These are phyloP conservation scores for Penicillium sp. DNA, from an alignment of 2,329 filamentous ascomycete species.

Conservation along the genomic window DNA sequence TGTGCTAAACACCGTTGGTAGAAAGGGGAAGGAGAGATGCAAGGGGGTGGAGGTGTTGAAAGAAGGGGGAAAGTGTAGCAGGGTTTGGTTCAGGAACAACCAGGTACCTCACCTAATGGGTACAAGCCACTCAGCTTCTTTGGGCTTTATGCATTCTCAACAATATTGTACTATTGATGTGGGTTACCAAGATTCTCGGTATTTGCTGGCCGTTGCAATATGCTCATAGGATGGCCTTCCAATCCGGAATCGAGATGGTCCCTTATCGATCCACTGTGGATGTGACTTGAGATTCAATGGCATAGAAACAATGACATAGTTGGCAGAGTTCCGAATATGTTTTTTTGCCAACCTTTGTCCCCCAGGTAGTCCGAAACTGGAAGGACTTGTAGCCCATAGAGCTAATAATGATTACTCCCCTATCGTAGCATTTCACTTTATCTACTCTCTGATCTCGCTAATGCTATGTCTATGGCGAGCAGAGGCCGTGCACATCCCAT, in stretches of 20 bases:
- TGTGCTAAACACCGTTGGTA: not conserved
- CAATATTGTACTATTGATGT: not conserved
- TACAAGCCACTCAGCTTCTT: not conserved
- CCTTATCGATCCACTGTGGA: not conserved
- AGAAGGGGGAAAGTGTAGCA: not conserved
- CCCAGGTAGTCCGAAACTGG: too few species aligned
- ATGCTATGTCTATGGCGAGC: not conserved
- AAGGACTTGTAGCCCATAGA: not conserved
- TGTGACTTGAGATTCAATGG: not conserved
- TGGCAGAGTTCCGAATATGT: not conserved
- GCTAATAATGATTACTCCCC: not conserved
- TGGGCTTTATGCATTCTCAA: not conserved
- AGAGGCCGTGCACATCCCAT: not conserved
- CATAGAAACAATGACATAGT: not conserved
- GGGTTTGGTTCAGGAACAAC: not conserved
- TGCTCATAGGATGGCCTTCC: not conserved
- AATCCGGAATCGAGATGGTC: not conserved
- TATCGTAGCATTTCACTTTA: conserved; percentile 1
- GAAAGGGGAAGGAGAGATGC: not conserved
- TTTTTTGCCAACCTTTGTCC: not conserved
- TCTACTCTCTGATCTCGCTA: not conserved
- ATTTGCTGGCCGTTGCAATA: not conserved
- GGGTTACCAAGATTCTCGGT: not conserved
- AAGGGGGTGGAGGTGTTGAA: conserved; percentile 5
- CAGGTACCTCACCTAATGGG: not conserved